Base-by-base conservation (phyloP, 1,139 yeast genomes). In the Geotrichum restrictum region DNA sequence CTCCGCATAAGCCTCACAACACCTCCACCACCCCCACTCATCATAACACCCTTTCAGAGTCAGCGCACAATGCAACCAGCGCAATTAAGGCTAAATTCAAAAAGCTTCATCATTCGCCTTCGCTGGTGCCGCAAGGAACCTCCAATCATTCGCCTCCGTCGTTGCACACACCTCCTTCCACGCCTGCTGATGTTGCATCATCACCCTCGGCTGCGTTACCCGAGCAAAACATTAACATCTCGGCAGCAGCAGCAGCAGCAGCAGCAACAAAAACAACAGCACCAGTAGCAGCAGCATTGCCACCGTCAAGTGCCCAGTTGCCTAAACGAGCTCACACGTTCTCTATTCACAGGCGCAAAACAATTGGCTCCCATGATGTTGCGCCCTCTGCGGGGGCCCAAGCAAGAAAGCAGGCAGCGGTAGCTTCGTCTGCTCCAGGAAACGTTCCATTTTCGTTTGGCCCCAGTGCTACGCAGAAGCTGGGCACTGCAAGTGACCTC, bases 401-500 rank as follows among this genome's bases (percentile, higher is more conserved):
- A 14, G 51, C 51, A 14, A 46, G 49, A 13, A 39, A 43, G n/a
- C 51, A 38, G 24, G 45, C 51, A 5, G 51, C 49, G 8, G 3
- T 27, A 31, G 5, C 33, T 33, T 27, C 27, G 24, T 39, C n/a
- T 29, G 14, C 45, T 3, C 43, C 49, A 6, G 40, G 44, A 22
- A 37, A 43, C 24, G 46, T 53, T 21, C 48, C 52, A 14, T 51
- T 54, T 24, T 31, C 51, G 11, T 54, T 54, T 45, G 51, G 51
- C 29, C 42, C 40, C 5, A 38, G 44, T 22, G 49, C 16, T 14
- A 37, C 49, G 3, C 29, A n/a, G 22, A 42, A 36, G 19, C 45
- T 54, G 14, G 51, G 52, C 18, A 54, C 56, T 32, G 32, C 54
- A 7, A 45, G 52, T 14, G 56, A 54, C 22, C 43, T 54, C 13